Base-by-base conservation (phyloP, 345 rosid genomes). In the Hirschfeldia incana region DNA sequence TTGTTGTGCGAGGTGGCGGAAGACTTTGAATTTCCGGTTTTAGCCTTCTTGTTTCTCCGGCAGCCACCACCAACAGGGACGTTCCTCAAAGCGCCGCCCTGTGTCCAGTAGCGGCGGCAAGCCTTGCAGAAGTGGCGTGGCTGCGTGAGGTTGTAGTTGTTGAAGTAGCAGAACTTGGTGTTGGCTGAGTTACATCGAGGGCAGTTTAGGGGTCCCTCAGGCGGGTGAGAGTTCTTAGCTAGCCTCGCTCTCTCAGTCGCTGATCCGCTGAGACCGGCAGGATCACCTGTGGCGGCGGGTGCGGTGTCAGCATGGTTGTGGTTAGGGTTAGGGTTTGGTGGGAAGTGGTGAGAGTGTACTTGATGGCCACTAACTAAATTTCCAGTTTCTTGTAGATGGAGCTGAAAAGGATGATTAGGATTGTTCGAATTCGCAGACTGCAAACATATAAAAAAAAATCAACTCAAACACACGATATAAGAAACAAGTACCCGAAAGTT, bases 91-190 rank as follows among this genome's bases (percentile, higher is more conserved):
- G 83, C 83, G 0, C 83, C 83, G 0, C 83, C 83, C 27, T 72
- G 83, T 76, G 83, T 80, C 83, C 83, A 80, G 58, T 80, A 80
- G 17, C 83, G 83, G 39, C 83, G 83, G 26, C 83, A 80, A n/a
- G 83, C 83, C 28, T 80, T 80, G 69, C 83, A 80, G 59, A 80
- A 80, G 77, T 80, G 77, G 51, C 83, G 83, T 57, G 83, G 83
- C 83, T 80, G 83, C 16, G 83, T 70, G 70, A 80, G 83, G 80
- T 76, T 80, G 70, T 80, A 80, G 80, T 80, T 80, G 76, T 80
- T 80, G 73, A 65, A 80, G 73, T 80, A 80, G 76, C 83, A 80
- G 60, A 80, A 80, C 30, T 80, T 80, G 44, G 83, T 80, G 70
- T 80, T 80, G 69, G 83, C 58, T 42, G 83, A 80, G 80, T 80